These are phyloP conservation scores for Coffea eugenioides DNA, from an alignment of 257 asterid genomes.

Conservation along the genomic window DNA sequence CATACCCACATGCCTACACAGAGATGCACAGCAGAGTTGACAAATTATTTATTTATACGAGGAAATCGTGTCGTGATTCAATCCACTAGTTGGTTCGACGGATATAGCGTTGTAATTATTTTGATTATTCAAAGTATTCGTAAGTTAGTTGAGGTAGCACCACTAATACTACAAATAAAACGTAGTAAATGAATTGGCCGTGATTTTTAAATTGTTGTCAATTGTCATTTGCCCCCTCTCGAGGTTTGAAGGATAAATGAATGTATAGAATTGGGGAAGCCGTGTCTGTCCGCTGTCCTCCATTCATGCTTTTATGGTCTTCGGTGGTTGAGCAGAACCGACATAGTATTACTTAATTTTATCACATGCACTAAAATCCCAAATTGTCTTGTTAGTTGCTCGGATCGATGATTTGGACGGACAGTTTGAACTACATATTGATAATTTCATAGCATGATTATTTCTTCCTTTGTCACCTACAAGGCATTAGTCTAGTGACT, in stretches of 20 bases:
- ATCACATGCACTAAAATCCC: not conserved
- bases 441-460: not conserved
- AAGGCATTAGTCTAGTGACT: not conserved
- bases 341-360: not conserved
- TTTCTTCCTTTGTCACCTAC: not conserved
- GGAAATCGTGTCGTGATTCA: too few species aligned
- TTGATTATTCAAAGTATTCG: too few species aligned
- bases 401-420: not conserved
- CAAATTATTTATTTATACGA: too few species aligned
- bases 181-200: too few species aligned
- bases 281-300: not conserved
- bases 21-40: too few species aligned
- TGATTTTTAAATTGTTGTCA: too few species aligned
- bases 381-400: not conserved
- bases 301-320: not conserved
- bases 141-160: too few species aligned
- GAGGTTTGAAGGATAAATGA: not conserved
- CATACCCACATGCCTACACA: too few species aligned
- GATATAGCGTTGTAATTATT: too few species aligned
- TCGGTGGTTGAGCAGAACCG: conserved; percentile 8
- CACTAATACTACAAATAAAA: too few species aligned
- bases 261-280: not conserved
- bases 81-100: too few species aligned
- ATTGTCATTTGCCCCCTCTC: too few species aligned
- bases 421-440: not conserved